These are phyloP conservation scores for Macaranga tanarius DNA, from an alignment of 441 rosid species.

Conservation along the genomic window DNA sequence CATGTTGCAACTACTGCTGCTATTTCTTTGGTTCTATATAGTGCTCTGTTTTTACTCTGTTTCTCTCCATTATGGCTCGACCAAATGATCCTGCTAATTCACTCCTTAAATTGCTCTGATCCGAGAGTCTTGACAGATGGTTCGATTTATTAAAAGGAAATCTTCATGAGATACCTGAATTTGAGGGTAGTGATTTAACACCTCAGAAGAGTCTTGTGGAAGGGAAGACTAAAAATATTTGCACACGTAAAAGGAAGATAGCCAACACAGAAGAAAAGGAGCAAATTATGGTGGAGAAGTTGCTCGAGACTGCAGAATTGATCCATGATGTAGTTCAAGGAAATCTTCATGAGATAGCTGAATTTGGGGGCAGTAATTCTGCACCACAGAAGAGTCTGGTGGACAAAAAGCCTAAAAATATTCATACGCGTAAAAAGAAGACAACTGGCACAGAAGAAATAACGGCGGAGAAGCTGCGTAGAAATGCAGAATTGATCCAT, in stretches of 20 bases:
- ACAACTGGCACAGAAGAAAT: conserved; percentile 23
- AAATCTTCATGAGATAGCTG: not conserved
- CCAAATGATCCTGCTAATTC: no score
- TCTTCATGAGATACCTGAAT: not conserved
- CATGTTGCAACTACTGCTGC: no score
- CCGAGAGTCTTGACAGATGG: no score
- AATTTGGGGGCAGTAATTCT: not conserved
- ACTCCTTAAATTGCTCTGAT: no score
- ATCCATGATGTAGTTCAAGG: conserved; percentile 6
- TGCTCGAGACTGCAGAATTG: not conserved
- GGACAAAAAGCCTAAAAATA: conserved; percentile 28
- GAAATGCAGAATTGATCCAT: conserved; percentile 53
- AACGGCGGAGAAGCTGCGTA: conserved; percentile 40
- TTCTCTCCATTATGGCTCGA: no score
- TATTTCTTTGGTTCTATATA: no score
- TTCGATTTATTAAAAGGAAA: no score
- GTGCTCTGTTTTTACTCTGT: no score
- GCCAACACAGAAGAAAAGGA: not conserved
- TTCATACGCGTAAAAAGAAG: conserved; percentile 12
- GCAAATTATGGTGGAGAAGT: not conserved
- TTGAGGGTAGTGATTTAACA: not conserved
- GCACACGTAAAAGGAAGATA: not conserved
- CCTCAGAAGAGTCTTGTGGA: conserved; percentile 15
- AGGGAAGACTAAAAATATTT: conserved; percentile 21
- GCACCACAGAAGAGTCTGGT: not conserved